These are phyloP conservation scores for Crotalaria pallida DNA, from an alignment of 306 rosid genomes.

Conservation along the genomic window DNA sequence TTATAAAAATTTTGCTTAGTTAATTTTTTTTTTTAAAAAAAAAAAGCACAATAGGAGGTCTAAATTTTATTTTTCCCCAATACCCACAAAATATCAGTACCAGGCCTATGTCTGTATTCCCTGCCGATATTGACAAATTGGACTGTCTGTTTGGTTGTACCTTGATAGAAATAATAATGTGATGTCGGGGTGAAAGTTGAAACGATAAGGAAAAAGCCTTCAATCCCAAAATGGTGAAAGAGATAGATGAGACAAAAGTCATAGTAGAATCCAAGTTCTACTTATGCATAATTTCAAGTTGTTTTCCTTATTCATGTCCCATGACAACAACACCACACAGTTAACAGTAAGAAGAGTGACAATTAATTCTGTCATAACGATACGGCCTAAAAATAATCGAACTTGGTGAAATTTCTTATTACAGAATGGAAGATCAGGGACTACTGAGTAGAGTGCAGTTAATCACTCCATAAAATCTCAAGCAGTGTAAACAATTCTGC, in stretches of 20 bases:
- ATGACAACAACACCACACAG: constrained; percentile 5
- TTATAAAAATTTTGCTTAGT: too few species aligned
- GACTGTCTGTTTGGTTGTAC: constrained; percentile 17
- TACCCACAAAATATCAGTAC: too few species aligned
- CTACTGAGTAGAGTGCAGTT: neutral
- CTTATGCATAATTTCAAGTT: constrained; percentile 20
- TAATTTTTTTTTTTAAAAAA: too few species aligned
- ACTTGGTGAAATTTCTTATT: neutral
- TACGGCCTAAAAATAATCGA: neutral
- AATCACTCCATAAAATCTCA: neutral
- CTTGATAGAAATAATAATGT: constrained; percentile 13
- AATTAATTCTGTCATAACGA: constrained; percentile 1
- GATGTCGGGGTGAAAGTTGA: neutral
- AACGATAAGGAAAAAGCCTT: constrained; percentile 15
- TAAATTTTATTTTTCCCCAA: too few species aligned
- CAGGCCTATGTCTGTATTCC: too few species aligned
- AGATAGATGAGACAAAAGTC: constrained; percentile 36
- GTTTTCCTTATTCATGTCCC: constrained; percentile 9
- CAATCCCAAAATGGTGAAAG: constrained; percentile 40
- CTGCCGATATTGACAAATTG: neutral
- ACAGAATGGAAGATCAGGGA: constrained; percentile 1
- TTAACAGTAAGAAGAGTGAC: neutral
- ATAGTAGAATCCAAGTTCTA: constrained; percentile 23
- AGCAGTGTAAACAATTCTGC: neutral
- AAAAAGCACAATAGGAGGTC: too few species aligned